Percentiles rank a stretch among this genome's conserved stretches.
These are phyloP conservation scores for Alisma plantagoaquatica DNA, from an alignment of 106 monocot species.

Conservation along the genomic window DNA sequence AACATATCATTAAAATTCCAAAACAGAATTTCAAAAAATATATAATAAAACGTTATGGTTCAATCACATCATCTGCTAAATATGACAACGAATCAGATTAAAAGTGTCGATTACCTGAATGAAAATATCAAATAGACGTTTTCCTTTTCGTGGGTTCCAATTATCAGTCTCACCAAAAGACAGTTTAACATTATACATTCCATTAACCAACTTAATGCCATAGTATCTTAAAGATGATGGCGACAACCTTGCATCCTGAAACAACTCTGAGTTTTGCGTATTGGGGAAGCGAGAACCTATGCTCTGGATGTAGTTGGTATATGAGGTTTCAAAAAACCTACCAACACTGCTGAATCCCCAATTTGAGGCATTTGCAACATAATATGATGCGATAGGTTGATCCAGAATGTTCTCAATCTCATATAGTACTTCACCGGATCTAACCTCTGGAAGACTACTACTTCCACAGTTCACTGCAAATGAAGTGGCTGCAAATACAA, in stretches of 20 bases:
- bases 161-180: neutral
- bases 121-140: neutral
- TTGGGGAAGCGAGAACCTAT: neutral
- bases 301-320: neutral
- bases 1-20: too few relatives aligned
- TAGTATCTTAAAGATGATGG: constrained; percentile 5
- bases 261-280: constrained; percentile 1
- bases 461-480: constrained; percentile 7
- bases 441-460: neutral
- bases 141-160: neutral
- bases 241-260: neutral
- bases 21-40: too few relatives aligned
- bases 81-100: too few relatives aligned
- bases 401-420: neutral
- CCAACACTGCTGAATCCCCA: neutral
- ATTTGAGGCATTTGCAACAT: neutral
- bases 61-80: too few relatives aligned
- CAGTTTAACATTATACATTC: neutral
- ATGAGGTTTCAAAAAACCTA: neutral
- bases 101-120: too few relatives aligned
- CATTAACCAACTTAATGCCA: neutral
- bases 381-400: neutral
- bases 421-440: neutral
- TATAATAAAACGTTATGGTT: too few relatives aligned
- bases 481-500: constrained; percentile 1